phyloP scores from a whole-genome alignment of 2,329 filamentous ascomycete genomes.

The Paecilomyces formosus region DNA sequence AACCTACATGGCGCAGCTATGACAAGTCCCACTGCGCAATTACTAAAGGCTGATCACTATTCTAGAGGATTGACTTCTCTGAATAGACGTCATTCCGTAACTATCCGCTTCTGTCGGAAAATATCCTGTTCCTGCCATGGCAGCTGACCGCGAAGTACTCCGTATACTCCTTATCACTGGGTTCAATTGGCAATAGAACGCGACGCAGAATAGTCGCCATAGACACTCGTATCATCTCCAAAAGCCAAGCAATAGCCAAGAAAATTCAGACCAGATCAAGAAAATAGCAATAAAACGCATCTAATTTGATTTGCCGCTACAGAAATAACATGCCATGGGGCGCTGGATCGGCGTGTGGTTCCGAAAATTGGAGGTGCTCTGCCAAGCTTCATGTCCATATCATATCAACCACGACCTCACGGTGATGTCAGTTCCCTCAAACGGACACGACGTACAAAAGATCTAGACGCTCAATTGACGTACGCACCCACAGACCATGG shows the following conservation, averaged over 20 bases:
- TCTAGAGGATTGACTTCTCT: background rate
- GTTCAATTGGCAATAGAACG: background rate
- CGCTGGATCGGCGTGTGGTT: background rate
- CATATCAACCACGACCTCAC: slow-evolving; percentile 7
- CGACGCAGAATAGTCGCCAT: background rate
- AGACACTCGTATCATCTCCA: background rate
- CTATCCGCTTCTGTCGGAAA: background rate
- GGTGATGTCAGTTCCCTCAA: slow-evolving; percentile 11
- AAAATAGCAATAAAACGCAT: background rate
- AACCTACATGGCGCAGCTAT: background rate
- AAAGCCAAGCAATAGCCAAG: background rate
- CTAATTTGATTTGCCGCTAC: background rate
- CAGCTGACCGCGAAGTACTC: background rate
- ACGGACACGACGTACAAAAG: background rate
- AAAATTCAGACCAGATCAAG: background rate
- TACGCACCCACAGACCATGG: background rate
- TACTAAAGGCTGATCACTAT: background rate
- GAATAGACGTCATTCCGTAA: background rate
- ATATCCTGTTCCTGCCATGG: background rate
- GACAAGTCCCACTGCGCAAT: background rate
- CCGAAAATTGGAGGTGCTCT: background rate
- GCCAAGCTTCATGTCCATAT: background rate
- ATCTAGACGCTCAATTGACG: background rate
- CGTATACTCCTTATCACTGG: background rate
- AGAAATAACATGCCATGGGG: background rate